Base-by-base conservation (phyloP, 1,284 basidiomycete species). In the Lentinus polychrous region DNA sequence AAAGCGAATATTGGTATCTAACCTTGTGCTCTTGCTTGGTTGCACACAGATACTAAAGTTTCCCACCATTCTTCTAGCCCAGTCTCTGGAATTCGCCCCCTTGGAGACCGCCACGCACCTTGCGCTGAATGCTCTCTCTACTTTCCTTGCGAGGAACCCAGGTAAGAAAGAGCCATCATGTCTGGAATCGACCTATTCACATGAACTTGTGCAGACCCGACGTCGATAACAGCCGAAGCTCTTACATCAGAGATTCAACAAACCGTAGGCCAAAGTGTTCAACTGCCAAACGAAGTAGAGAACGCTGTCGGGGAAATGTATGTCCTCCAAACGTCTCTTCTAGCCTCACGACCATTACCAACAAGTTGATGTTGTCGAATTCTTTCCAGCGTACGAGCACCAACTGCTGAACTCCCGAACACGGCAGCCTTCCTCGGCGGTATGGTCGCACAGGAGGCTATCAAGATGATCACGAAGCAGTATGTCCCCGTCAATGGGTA, bases 401-500 rank as follows among this genome's bases (percentile, higher is more conserved):
- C 91, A 1, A 86, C 81, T 2, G 83, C 90, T 1, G 91, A 95
- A 57, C 68, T 98, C 1, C 94, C 95, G 0, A 94, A 93, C 54
- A 94, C 87, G 0, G 91, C 96, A 0, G 94, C 94, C 0, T 83
- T 99, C 60, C 69, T 98, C 2, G 96, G 96, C 12, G 96, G 95
- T 0, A 67, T 99, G 15, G 88, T 94, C 22, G 93, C 93, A n/a
- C 96, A 99, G 60, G 96, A 99, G 67, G 83, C 85, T 6, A 98
- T 99, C 78, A 99, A 99, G 76, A 77, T 98, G 66, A 86, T 97
- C 58, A 98, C 95, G 52, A 85, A 84, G 61, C 96, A 99, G 68
- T 99, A 99, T 65, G 76, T 93, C 17, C 95, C 95, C 2, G 77
- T 96, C 49, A 83, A 89, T 58, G 91, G 93, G 17, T 87, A 86